Evolutionary conservation across 106 monocot genomes (phyloP), one percentile per base, ranked within the genome.

Genomic region (Narthecium ossifragum): DNA sequence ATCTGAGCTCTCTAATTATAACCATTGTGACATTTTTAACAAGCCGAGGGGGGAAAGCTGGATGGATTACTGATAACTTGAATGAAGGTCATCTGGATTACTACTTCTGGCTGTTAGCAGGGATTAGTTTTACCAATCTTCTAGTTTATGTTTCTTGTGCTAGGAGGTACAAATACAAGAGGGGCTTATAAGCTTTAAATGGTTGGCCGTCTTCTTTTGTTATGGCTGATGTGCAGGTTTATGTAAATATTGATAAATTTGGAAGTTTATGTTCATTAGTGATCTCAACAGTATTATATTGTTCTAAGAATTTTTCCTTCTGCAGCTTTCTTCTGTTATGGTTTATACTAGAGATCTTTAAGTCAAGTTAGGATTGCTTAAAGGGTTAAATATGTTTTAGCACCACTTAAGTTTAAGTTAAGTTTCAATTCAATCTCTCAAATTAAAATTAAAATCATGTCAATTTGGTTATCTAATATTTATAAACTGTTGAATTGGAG

Each of bases 61-160:
- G 86, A 33, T 86, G 86, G 86, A 78, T 86, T 57, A 81, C 86
- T 4, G 82, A 86, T 66, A 78, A 82, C 55, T 62, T 86, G 46
- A 86, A 86, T 45, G 86, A 82, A 63, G 86, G 86, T 11, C 81
- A 72, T 40, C 64, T 86, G 2, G 81, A 86, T 69, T 43, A 60
- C 28, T 86, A 65, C 71, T 86, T 86, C 51, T 86, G 81, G 81
- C 57, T 86, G 22, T 13, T 86, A 29, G 67, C 74, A 33, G 81
- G 64, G 14, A 36, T 86, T 27, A 82, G 78, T 53, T 60, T 68
- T 0, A 8, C 75, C 29, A 86, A 86, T 62, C 49, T 86, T 9
- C 13, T 82, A 27, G 61, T 69, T 33, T 86, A 65, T 41, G 40
- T 62, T 33, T 41, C n/a, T 18, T 86, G 67, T 55, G 71, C 86